Evolutionary conservation across 2,329 filamentous ascomycete genomes (phyloP), one percentile per base, ranked within the genome.

Genomic region (Dothistroma septosporum): DNA sequence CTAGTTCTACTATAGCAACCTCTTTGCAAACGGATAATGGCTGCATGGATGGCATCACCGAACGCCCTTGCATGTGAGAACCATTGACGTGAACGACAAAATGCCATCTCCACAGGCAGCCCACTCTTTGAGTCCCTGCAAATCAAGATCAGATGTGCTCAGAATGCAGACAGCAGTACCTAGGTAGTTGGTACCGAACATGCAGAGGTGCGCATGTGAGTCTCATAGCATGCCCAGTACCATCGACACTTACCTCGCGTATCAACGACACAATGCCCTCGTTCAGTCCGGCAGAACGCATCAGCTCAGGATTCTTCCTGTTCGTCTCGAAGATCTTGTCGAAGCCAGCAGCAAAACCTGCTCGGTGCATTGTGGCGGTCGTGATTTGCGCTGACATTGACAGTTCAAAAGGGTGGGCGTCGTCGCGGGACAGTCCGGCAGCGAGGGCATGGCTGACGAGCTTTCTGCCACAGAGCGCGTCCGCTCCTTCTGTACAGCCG

Each of bases 61-160:
- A 28, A 28, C 24, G 24, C 24, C 24, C 24, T 32, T 37, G 32
- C 56, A 59, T 24, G 52, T 58, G 9, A 59, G 32, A 6, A 50
- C 21, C 33, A 62, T 31, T 16, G 44, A 44, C 5, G 57, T 33
- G 32, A 59, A 62, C 2, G 50, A 46, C 46, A 58, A 50, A 16
- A 59, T 57, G 14, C 57, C 60, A 55, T 59, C 60, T 28, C 52
- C 55, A 46, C 56, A 56, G 9, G 56, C 50, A 9, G 60, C 58
- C 60, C 60, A 59, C 41, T 59, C 44, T 31, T 53, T 48, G 16
- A 62, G 12, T 3, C 53, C 57, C 8, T 19, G 9, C 41, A n/a
- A 28, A 28, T 28, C 24, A 28, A 28, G 24, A 28, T 28, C 24
- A 28, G 24, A 2, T 28, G 24, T 28, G 24, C 24, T 28, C 24